phyloP scores from a whole-genome alignment of 2,329 filamentous ascomycete species.

The Neurospora sp. region DNA sequence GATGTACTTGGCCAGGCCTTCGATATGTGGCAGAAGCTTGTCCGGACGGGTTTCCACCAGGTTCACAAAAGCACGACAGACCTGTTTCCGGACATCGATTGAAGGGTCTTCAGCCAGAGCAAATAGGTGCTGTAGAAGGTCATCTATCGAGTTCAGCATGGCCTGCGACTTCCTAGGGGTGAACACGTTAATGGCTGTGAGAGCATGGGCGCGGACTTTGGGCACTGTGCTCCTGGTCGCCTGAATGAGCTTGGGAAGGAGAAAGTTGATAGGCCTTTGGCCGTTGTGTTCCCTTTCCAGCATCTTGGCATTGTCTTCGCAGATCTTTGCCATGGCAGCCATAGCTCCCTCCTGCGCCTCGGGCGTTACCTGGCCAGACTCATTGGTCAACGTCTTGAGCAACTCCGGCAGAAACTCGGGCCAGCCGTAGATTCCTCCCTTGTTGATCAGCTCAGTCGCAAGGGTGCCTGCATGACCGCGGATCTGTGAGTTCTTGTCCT shows the following conservation, averaged over 20 bases:
- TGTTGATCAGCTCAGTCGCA: slow-evolving; percentile 81
- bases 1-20: slow-evolving; percentile 86
- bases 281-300: slow-evolving; percentile 83
- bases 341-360: slow-evolving; percentile 88
- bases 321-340: slow-evolving; percentile 87
- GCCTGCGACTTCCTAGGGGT: slow-evolving; percentile 76
- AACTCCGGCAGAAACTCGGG: slow-evolving; percentile 81
- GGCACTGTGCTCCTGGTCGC: slow-evolving; percentile 69
- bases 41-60: slow-evolving; percentile 85
- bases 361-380: slow-evolving; percentile 54
- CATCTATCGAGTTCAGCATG: slow-evolving; percentile 70
- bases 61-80: slow-evolving; percentile 87
- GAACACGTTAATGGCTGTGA: slow-evolving; percentile 86
- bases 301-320: slow-evolving; percentile 85
- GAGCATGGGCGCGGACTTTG: slow-evolving; percentile 69
- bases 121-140: slow-evolving; percentile 75
- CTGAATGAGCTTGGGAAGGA: slow-evolving; percentile 83
- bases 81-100: slow-evolving; percentile 78
- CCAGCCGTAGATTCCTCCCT: slow-evolving; percentile 82
- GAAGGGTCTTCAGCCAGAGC: slow-evolving; percentile 66
- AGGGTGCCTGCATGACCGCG: slow-evolving; percentile 86
- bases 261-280: slow-evolving; percentile 75
- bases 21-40: slow-evolving; percentile 81
- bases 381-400: slow-evolving; percentile 66
- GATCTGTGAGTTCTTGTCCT: slow-evolving; percentile 74